Conservation (phyloP, 2,329 filamentous ascomycete species). For the Rachicladosporium sp. region DNA sequence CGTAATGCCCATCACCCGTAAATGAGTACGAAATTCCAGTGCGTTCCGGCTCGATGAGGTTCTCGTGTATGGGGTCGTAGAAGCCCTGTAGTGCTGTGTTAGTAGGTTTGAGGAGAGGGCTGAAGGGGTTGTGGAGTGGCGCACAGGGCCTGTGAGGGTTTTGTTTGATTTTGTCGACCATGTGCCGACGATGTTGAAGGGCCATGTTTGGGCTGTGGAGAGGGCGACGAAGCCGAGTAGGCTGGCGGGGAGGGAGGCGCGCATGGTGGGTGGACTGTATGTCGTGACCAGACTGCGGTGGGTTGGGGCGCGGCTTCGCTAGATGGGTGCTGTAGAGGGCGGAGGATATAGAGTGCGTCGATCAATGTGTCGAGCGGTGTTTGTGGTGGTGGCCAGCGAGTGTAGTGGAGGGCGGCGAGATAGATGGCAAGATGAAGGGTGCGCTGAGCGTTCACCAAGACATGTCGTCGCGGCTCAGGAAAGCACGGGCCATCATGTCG, state of each 20-base stretch:
- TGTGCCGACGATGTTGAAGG: constrained; percentile 48
- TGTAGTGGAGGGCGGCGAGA: too few species aligned
- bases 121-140: constrained; percentile 12
- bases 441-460: too few species aligned
- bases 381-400: too few species aligned
- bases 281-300: too few species aligned
- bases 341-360: too few species aligned
- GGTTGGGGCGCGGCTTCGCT: too few species aligned
- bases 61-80: constrained; percentile 55
- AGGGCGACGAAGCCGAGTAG: constrained; percentile 12
- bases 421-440: too few species aligned
- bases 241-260: constrained; percentile 17
- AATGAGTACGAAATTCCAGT: constrained; percentile 67
- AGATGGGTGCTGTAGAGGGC: too few species aligned
- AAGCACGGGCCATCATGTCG: too few species aligned
- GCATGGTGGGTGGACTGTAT: constrained; percentile 11
- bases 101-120: not conserved
- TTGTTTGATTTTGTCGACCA: constrained; percentile 61
- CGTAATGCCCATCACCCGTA: constrained; percentile 53
- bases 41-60: constrained; percentile 51
- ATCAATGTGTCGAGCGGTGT: too few species aligned
- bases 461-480: too few species aligned
- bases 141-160: constrained; percentile 57
- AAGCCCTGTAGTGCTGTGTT: constrained; percentile 41
- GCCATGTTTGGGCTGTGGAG: constrained; percentile 12